These are phyloP conservation scores for Syncephalis fuscata DNA, from an alignment of 371 early-diverging fungal species.

Conservation along the genomic window DNA sequence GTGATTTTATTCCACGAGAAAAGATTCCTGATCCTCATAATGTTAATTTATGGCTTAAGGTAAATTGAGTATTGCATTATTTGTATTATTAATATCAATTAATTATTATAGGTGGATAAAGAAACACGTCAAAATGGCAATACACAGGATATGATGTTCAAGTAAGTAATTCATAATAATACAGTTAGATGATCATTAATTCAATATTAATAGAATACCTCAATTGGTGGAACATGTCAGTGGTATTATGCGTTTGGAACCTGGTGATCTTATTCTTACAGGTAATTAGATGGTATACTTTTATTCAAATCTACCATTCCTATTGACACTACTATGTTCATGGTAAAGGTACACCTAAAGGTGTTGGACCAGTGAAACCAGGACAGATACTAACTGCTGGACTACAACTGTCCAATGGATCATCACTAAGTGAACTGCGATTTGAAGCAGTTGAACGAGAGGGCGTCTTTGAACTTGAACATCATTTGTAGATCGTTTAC, in stretches of 20 bases:
- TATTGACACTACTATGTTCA: neutral
- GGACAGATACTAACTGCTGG: conserved; percentile 68
- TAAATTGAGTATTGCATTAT: conserved; percentile 5
- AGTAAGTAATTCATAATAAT: conserved; percentile 27
- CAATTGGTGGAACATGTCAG: conserved; percentile 57
- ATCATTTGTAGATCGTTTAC: too few relatives aligned
- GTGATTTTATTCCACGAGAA: conserved; percentile 63
- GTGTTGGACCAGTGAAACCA: conserved; percentile 65
- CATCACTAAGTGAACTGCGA: too few relatives aligned
- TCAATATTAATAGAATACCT: conserved; percentile 38
- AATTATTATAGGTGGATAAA: conserved; percentile 40
- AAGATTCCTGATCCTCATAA: conserved; percentile 50
- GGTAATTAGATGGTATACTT: neutral
- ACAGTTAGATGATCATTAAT: neutral
- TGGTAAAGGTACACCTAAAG: conserved; percentile 57
- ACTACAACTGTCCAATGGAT: too few relatives aligned
- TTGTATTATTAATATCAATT: too few relatives aligned
- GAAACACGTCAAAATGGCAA: conserved; percentile 60
- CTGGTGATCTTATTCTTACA: conserved; percentile 52
- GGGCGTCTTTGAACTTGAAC: too few relatives aligned
- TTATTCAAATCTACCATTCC: conserved; percentile 8
- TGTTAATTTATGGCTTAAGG: conserved; percentile 66
- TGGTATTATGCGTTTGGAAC: conserved; percentile 68
- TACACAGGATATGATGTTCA: conserved; percentile 86
- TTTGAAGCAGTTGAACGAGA: too few relatives aligned